These are phyloP conservation scores for Neostapfia colusana DNA, from an alignment of 176 grass and related monocot species.

Conservation along the genomic window DNA sequence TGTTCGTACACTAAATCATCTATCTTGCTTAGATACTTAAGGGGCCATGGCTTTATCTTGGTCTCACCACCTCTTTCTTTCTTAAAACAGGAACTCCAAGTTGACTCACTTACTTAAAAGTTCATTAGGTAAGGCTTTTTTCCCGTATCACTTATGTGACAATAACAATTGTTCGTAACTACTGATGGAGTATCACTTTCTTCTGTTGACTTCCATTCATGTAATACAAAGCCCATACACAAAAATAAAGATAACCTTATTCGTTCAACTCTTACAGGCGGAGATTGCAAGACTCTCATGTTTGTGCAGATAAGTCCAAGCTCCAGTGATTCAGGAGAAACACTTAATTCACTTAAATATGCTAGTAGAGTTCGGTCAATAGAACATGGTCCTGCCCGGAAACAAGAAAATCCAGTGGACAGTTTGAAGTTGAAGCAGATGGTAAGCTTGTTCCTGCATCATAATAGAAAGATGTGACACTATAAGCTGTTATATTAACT, in stretches of 20 bases:
- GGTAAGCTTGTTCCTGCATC: conserved; percentile 54
- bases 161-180: background rate
- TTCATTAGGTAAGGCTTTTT: conserved; percentile 62
- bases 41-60: background rate
- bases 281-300: conserved; percentile 99
- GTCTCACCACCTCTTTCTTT: conserved; percentile 24
- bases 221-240: no score
- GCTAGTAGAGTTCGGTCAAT: conserved; percentile 84
- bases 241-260: no score
- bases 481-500: conserved; percentile 5
- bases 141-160: background rate
- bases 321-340: conserved; percentile 83
- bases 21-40: background rate
- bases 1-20: conserved; percentile 14
- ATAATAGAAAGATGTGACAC: background rate
- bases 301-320: conserved; percentile 94
- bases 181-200: conserved; percentile 17
- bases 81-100: conserved; percentile 87
- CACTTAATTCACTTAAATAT: conserved; percentile 83
- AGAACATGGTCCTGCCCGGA: conserved; percentile 83
- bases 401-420: conserved; percentile 78
- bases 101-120: conserved; percentile 93
- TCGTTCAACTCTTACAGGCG: conserved; percentile 54
- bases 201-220: background rate
- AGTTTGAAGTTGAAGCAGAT: conserved; percentile 89